phyloP scores from a whole-genome alignment of 768 basidiomycete species.

The Asterophora parasitica region DNA sequence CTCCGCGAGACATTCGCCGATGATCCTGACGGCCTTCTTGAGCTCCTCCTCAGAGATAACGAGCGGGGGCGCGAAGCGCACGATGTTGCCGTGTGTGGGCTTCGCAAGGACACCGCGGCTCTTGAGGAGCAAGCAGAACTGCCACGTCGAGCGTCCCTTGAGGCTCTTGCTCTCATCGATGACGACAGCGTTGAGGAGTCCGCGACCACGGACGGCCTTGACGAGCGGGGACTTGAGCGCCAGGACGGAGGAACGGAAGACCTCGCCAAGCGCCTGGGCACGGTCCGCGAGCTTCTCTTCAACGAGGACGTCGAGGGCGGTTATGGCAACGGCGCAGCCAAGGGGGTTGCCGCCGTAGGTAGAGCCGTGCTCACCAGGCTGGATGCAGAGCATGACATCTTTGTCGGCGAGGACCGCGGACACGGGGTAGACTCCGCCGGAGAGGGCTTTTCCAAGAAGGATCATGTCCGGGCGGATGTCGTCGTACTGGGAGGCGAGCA shows the following conservation, averaged over 20 bases:
- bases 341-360: constrained; percentile 97
- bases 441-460: constrained; percentile 93
- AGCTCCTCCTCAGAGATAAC: constrained; percentile 54
- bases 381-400: constrained; percentile 92
- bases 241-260: constrained; percentile 65
- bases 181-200: constrained; percentile 89
- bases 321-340: constrained; percentile 93
- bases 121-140: constrained; percentile 90
- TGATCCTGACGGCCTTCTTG: constrained; percentile 65
- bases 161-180: constrained; percentile 79
- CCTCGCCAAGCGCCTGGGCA: constrained; percentile 71
- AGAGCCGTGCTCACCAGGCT: constrained; percentile 92
- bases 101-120: constrained; percentile 90
- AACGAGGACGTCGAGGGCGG: constrained; percentile 85
- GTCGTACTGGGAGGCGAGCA: constrained; percentile 89
- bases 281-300: constrained; percentile 84
- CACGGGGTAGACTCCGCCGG: constrained; percentile 96
- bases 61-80: constrained; percentile 34
- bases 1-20: constrained; percentile 73
- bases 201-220: constrained; percentile 76
- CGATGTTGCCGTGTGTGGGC: constrained; percentile 92
- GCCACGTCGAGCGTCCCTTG: constrained; percentile 88
- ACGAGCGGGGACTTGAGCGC: constrained; percentile 69
- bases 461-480: constrained; percentile 86
- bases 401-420: constrained; percentile 90